Evolutionary conservation across 306 rosid species (phyloP), one percentile per base, ranked within the genome.

Genomic region (Sicyos baderoa): DNA sequence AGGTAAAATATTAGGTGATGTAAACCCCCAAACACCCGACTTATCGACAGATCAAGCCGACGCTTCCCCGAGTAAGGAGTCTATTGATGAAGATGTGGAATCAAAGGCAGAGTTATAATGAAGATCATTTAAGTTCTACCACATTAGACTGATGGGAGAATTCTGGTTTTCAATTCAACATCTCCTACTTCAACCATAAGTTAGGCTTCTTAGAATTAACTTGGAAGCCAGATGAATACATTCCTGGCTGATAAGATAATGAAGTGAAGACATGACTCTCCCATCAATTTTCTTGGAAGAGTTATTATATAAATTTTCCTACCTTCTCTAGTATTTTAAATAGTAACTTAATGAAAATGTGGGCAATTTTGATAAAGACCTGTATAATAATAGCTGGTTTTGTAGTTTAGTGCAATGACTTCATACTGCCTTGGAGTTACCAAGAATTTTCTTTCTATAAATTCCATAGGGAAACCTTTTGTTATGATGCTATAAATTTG

Each of bases 61-160:
- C 57, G 76, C 71, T 51, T 64, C 77, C 17, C 22, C 54, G 15
- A 40, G 14, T 12, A 79, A 82, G 40, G 80, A 70, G 47, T 60
- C 76, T 23, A 44, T 47, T 13, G 54, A 81, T 54, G 84, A 76
- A 59, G 93, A 88, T 73, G 35, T 14, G 54, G 99, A 93, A 84
- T 82, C 89, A 14, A 88, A 76, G 86, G 94, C 94, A 7, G 97
- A 94, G 78, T 79, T 94, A 77, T 94, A 21, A 44, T 19, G 29
- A 7, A 2, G 37, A 65, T 64, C 4, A 6, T 64, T 19, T 12
- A 42, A 64, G 6, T 11, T 64, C 32, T 44, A 12, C 71, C 9
- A 70, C 35, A 54, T 55, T 51, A 52, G 49, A 35, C 16, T 52
- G 51, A 32, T 51, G 73, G 27, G 27, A 50, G 23, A 32, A 68